phyloP scores from a whole-genome alignment of 805 yeast species.

The Metschnikowia proteae region DNA sequence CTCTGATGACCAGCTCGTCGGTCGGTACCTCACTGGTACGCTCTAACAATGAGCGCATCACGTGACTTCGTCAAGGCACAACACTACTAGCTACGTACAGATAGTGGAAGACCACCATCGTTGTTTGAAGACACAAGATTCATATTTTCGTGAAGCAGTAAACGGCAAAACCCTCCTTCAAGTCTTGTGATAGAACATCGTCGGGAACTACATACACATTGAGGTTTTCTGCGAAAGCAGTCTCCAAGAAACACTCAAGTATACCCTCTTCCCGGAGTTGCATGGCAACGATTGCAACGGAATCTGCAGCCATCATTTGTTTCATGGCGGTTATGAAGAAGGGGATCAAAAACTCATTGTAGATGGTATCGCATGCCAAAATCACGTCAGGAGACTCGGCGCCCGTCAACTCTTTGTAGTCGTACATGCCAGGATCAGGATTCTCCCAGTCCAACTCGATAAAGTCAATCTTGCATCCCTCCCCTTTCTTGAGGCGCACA shows the following conservation, averaged over 20 bases:
- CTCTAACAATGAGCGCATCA: background rate
- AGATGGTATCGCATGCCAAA: conserved; percentile 63
- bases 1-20: background rate
- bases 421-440: conserved; percentile 30
- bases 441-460: conserved; percentile 63
- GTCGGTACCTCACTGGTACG: background rate
- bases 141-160: conserved; percentile 26
- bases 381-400: conserved; percentile 40
- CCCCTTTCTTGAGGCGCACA: background rate
- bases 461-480: conserved; percentile 35
- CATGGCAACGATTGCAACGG: conserved; percentile 41
- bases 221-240: conserved; percentile 30
- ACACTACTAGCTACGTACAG: background rate
- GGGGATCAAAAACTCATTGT: conserved; percentile 56
- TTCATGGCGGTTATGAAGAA: conserved; percentile 44
- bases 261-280: conserved; percentile 55
- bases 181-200: conserved; percentile 24
- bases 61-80: background rate
- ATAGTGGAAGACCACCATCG: background rate
- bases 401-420: conserved; percentile 9
- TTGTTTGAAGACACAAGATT: too few species aligned
- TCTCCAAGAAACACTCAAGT: conserved; percentile 43
- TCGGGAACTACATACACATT: conserved; percentile 32
- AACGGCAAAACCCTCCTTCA: conserved; percentile 45
- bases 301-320: conserved; percentile 25